Conservation (phyloP, 805 yeast species). For the Candida arabinofermentans region DNA sequence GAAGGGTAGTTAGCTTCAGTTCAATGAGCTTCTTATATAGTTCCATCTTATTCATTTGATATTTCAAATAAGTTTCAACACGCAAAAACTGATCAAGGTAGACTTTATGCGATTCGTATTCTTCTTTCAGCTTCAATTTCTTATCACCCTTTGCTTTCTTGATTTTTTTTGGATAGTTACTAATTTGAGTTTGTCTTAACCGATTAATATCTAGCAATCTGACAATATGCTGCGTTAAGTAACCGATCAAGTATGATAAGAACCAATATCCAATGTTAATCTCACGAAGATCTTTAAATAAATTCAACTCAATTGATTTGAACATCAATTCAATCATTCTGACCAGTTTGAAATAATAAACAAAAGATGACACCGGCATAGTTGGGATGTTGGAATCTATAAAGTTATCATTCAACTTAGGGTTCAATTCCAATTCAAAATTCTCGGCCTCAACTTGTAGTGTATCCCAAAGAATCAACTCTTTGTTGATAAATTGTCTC, state of each 20-base stretch:
- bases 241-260: conserved; percentile 35
- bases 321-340: conserved; percentile 71
- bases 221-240: conserved; percentile 18
- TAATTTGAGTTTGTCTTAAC: conserved; percentile 19
- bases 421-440: conserved; percentile 47
- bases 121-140: conserved; percentile 18
- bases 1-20: conserved; percentile 21
- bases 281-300: conserved; percentile 67
- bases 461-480: conserved; percentile 65
- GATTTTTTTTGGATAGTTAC: conserved; percentile 17
- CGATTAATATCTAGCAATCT: conserved; percentile 17
- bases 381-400: conserved; percentile 38
- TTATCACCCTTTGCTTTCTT: conserved; percentile 27
- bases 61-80: conserved; percentile 13
- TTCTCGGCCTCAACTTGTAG: conserved; percentile 72
- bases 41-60: conserved; percentile 6
- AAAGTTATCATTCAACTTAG: conserved; percentile 27
- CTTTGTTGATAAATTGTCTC: conserved; percentile 65
- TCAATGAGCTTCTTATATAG: conserved; percentile 17
- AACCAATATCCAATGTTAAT: conserved; percentile 66
- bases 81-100: conserved; percentile 10
- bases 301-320: conserved; percentile 70
- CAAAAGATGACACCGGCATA: conserved; percentile 68
- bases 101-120: conserved; percentile 18
- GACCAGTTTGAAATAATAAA: conserved; percentile 59